Base-by-base conservation (phyloP, 1,284 basidiomycete genomes). In the Sanguinoderma infundibulare region DNA sequence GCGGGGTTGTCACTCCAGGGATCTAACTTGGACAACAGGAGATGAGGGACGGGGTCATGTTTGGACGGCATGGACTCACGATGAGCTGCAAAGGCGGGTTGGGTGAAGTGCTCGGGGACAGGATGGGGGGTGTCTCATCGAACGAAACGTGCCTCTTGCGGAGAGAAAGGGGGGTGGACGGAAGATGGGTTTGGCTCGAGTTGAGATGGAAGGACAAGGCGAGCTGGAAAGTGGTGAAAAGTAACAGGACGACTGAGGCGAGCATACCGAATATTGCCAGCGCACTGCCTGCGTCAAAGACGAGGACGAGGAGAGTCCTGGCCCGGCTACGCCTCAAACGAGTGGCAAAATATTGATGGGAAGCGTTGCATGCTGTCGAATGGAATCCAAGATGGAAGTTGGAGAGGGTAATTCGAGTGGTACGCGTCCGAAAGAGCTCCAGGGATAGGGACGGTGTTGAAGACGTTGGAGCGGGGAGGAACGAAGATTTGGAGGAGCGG, bases 1-100 rank as follows among this genome's bases (percentile, higher is more conserved):
- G 68, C 1, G 91, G 91, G 0, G 90, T 83, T 1, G 90, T 93
- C 4, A 92, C 61, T 3, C 91, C 91, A 15, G 91, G 91, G 46
- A 93, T 86, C 90, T 92, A 54, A 10, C 46, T 34, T 15, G 24
- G 20, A 30, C 26, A 20, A n/a, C 39, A 34, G 40, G 32, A 32
- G 24, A 51, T 53, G 2, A 56, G 44, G n/a, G 58, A 52, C 7
- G 26, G 22, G 26, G 10, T 35, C 30, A 40, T 32, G n/a, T 22
- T 3, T 8, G 8, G 24, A 9, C 15, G 39, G 14, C 30, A 2
- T 28, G 22, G 5, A 61, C 60, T 61, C 50, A 61, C 60, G 57
- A 61, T 61, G 9, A 61, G 24, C 20, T 57, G 51, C 24, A 61
- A 26, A 4, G 60, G 55, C 3, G 44, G 42, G 28, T 28, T 35